Percentiles rank a stretch among this genome's conserved stretches.
These are phyloP conservation scores for Rhodotorula sp. DNA, from an alignment of 1,284 basidiomycete genomes.

Conservation along the genomic window DNA sequence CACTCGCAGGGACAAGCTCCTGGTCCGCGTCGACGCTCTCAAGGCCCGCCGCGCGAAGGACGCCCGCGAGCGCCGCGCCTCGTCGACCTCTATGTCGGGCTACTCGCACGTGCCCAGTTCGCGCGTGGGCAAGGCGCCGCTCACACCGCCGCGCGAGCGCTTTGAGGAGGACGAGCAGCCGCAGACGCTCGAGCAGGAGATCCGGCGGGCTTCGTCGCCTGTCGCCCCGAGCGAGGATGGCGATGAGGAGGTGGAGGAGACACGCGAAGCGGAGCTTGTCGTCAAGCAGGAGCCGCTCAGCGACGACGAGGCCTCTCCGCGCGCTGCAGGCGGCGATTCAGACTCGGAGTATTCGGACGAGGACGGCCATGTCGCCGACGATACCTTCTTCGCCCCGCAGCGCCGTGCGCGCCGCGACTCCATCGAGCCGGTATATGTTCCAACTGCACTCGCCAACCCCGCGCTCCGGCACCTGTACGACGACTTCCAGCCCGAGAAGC, in stretches of 20 bases:
- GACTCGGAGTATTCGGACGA: background rate
- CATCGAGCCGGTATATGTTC: slow-evolving; percentile 27
- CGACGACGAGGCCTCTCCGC: background rate
- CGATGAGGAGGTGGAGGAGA: background rate
- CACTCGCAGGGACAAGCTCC: slow-evolving; percentile 29
- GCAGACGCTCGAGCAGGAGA: background rate
- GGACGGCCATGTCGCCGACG: slow-evolving; percentile 16
- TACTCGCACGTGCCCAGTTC: background rate
- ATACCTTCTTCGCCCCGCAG: slow-evolving; percentile 33
- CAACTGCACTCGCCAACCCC: slow-evolving; percentile 33
- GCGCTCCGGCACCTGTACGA: slow-evolving; percentile 37
- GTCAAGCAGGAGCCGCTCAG: slow-evolving; percentile 2
- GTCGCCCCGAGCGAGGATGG: background rate
- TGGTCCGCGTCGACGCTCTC: slow-evolving; percentile 40
- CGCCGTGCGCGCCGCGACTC: slow-evolving; percentile 15
- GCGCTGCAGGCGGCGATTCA: background rate
- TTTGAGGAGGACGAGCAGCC: background rate
- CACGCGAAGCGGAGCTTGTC: background rate
- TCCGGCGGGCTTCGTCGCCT: background rate
- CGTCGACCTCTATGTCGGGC: background rate
- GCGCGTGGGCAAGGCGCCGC: background rate
- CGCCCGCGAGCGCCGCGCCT: background rate
- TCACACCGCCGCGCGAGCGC: background rate
- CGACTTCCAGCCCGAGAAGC: slow-evolving; percentile 30
- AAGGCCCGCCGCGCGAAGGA: slow-evolving; percentile 38